Conservation (phyloP, 495 filamentous ascomycete species). For the Hypoxylon subgilvum region DNA sequence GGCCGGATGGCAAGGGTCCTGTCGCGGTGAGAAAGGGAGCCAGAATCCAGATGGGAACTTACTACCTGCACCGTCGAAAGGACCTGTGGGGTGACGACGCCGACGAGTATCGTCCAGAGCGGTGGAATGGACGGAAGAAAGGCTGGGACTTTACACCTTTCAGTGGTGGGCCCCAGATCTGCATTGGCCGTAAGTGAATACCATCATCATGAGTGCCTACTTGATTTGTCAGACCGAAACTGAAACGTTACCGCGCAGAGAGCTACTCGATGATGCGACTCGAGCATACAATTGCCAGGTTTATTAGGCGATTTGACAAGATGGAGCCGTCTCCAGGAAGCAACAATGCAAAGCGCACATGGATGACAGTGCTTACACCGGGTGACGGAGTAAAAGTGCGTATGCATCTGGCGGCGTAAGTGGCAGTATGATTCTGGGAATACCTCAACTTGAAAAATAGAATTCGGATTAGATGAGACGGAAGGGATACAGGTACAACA, state of each 20-base stretch:
- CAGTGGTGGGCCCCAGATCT: conserved; percentile 61
- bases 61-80: conserved; percentile 45
- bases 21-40: conserved; percentile 15
- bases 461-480: too few species aligned
- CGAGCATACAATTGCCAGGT: conserved; percentile 6
- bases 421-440: not conserved
- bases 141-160: conserved; percentile 62
- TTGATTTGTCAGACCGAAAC: not conserved
- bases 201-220: not conserved
- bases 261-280: conserved; percentile 11
- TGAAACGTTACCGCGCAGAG: not conserved
- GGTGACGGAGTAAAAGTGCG: conserved; percentile 9
- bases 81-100: conserved; percentile 26
- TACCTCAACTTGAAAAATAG: too few species aligned
- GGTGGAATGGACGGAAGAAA: conserved; percentile 34
- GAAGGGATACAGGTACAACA: too few species aligned
- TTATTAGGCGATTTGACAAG: conserved; percentile 10
- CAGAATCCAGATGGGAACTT: conserved; percentile 7
- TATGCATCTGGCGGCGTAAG: conserved; percentile 7
- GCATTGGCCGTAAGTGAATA: conserved; percentile 18
- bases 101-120: conserved; percentile 16
- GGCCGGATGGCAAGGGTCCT: conserved; percentile 50
- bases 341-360: conserved; percentile 12
- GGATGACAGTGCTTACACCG: conserved; percentile 19
- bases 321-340: conserved; percentile 7